These are phyloP conservation scores for Colletotrichum gigasporum DNA, from an alignment of 2,329 filamentous ascomycete species.

Conservation along the genomic window DNA sequence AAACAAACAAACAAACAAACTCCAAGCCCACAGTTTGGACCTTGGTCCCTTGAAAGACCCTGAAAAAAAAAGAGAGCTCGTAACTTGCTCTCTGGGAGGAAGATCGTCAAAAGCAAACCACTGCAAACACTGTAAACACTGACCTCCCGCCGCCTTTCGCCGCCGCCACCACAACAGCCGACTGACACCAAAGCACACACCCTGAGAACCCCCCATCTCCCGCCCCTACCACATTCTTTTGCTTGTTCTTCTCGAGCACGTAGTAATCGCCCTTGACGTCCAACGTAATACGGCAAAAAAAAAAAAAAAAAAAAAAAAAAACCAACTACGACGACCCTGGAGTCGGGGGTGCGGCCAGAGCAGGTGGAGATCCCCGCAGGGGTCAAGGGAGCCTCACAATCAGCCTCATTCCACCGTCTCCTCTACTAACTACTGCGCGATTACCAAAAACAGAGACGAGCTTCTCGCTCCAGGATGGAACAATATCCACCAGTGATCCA, in stretches of 20 bases:
- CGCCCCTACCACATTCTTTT: no score
- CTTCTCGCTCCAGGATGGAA: not conserved
- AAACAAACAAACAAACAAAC: no score
- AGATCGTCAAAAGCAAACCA: no score
- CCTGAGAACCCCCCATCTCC: no score
- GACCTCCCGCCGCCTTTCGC: no score
- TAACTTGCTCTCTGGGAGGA: no score
- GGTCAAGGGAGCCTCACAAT: slow-evolving; percentile 14
- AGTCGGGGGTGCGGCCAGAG: not conserved
- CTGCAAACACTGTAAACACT: no score
- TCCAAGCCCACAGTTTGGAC: no score
- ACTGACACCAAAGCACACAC: not conserved
- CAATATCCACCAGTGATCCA: not conserved
- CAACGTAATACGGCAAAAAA: not conserved
- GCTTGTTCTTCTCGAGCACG: no score
- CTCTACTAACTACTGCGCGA: not conserved
- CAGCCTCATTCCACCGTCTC: not conserved
- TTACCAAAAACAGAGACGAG: not conserved
- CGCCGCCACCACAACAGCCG: no score
- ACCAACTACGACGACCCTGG: not conserved
- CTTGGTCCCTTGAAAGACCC: no score
- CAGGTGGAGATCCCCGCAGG: not conserved
- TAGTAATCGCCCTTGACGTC: not conserved
- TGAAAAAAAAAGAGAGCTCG: no score
- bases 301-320: not conserved